Evolutionary conservation across 2,329 filamentous ascomycete genomes (phyloP), one percentile per base, ranked within the genome.

Genomic region (Fusarium sp.): DNA sequence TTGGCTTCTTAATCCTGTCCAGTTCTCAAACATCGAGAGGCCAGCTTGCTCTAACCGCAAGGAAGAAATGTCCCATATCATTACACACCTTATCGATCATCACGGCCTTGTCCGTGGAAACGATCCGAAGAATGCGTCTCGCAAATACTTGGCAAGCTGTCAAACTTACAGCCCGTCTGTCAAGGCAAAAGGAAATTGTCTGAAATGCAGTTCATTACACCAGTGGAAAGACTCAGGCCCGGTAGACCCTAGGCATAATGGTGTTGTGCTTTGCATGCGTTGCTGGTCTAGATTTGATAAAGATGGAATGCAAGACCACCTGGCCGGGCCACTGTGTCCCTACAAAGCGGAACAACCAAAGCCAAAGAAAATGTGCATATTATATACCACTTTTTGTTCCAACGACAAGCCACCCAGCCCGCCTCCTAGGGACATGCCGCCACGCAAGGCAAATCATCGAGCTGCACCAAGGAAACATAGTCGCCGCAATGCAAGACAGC

Each of bases 31-130:
- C 14, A 20, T 14, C 16, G 64, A 57, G 24, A 72, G 68, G 29
- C 47, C 44, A 45, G 68, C 68, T n/a, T 71, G 68, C 44, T 53
- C 27, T 43, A 53, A 56, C 27, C 68, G 52, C 15, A 71, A 71
- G 53, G 43, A 52, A 38, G 73, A 72, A 51, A 59, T 74, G 22
- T 71, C 71, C n/a, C 73, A 75, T 40, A 71, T 74, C 12, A 44
- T 75, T 30, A 53, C 73, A 20, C 72, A 73, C 29, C 59, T 59
- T 8, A 11, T 43, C n/a, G 59, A 70, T n/a, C 73, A 75, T 25
- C 73, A 75, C 44, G 73, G 73, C 6, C 59, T 75, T 22, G 61
- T 75, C 27, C 67, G 73, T 38, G 73, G 66, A 14, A 53, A 1
- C 10, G 70, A 75, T 43, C 54, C 63, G 10, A 60, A 61, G 11